A percentile compares a stretch with the other conserved stretches of the same genome.
Evolutionary conservation across 2,329 filamentous ascomycete species (phyloP).

Genomic region (Fusarium drepaniforme): DNA sequence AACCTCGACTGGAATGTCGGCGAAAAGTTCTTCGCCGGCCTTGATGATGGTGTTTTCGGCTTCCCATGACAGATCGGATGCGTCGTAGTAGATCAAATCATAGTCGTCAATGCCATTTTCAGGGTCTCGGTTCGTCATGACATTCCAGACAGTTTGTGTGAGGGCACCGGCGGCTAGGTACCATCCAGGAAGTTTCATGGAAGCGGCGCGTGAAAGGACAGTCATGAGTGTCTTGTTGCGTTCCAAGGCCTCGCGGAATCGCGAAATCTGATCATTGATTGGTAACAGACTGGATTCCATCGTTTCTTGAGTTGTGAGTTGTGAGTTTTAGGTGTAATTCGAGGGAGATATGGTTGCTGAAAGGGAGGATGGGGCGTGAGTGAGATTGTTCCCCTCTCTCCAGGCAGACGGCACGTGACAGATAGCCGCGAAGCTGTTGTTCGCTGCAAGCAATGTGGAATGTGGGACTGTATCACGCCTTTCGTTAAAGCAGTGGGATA

Average conservation of each 20-base stretch:
- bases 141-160: conserved; percentile 56
- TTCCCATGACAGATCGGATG: conserved; percentile 50
- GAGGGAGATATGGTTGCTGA: not conserved
- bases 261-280: conserved; percentile 40
- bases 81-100: conserved; percentile 52
- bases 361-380: not conserved
- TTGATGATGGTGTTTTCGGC: conserved; percentile 52
- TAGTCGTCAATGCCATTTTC: conserved; percentile 53
- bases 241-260: conserved; percentile 40
- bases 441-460: not conserved
- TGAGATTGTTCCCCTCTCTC: not conserved
- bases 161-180: conserved; percentile 52
- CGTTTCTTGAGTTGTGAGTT: not conserved
- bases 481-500: not conserved
- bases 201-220: conserved; percentile 43
- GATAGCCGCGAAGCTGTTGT: not conserved
- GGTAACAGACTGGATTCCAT: conserved; percentile 43
- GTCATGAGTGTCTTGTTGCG: conserved; percentile 45
- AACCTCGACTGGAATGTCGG: conserved; percentile 46
- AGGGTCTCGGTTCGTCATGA: conserved; percentile 42
- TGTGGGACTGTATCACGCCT: not conserved
- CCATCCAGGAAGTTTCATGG: conserved; percentile 49
- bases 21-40: conserved; percentile 45
- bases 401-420: not conserved
- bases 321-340: not conserved